Percentiles rank a stretch among this genome's conserved stretches.
phyloP scores from a whole-genome alignment of 371 early-diverging fungal genomes.

The Mortierella sp. region DNA sequence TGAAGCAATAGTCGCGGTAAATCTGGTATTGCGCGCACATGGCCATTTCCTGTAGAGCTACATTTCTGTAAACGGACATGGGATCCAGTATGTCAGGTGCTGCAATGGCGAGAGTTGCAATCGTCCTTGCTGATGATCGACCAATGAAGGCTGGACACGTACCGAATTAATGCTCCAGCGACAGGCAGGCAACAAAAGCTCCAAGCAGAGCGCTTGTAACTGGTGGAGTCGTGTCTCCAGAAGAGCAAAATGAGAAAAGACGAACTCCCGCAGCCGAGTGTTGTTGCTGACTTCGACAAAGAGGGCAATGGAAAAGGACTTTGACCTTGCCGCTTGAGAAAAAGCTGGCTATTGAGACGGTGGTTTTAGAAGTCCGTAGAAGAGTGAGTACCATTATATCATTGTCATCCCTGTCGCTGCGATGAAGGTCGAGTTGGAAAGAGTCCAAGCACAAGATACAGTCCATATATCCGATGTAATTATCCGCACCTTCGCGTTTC shows the following conservation, averaged over 20 bases:
- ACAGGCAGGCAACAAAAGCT: conserved; percentile 59
- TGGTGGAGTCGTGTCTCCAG: conserved; percentile 72
- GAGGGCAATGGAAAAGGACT: conserved; percentile 70
- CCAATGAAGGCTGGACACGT: neutral
- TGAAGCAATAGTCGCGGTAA: conserved; percentile 62
- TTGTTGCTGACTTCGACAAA: conserved; percentile 67
- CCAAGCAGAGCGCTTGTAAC: conserved; percentile 64
- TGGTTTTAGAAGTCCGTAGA: neutral
- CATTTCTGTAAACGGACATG: conserved; percentile 32
- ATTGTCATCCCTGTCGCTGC: neutral
- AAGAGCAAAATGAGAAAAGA: conserved; percentile 74
- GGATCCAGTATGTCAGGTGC: too few relatives aligned
- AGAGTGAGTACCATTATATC: neutral
- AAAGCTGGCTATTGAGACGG: conserved; percentile 47
- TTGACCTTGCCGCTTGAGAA: conserved; percentile 61
- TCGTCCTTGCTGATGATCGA: neutral
- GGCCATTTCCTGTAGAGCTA: conserved; percentile 17
- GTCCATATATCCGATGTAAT: neutral
- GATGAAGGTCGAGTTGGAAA: neutral
- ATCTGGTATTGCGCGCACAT: conserved; percentile 43
- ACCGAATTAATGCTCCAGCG: conserved; percentile 45
- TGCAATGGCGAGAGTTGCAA: too few relatives aligned
- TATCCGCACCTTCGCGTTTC: conserved; percentile 35
- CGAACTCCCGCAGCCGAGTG: conserved; percentile 63
- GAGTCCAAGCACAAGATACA: too few relatives aligned